Evolutionary conservation across 148 eudicot species (phyloP).

Genomic region (Diospyros lotus): DNA sequence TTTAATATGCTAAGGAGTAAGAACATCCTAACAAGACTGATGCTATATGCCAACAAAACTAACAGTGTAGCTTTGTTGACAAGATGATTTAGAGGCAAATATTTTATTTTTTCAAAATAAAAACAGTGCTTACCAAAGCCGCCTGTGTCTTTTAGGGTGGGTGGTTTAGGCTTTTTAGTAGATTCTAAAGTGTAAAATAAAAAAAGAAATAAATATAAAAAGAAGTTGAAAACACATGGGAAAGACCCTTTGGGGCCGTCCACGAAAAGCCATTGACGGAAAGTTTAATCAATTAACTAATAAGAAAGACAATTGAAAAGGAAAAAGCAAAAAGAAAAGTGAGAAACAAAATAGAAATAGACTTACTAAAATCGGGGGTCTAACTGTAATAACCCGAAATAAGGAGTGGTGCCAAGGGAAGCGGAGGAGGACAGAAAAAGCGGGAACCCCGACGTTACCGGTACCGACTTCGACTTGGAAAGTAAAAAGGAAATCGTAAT

Average conservation of each 20-base stretch:
- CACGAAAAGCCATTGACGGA: constrained; percentile 5
- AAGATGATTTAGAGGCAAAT: no score
- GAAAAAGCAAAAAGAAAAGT: no score
- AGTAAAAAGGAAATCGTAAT: background rate
- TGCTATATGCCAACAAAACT: no score
- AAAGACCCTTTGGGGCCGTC: constrained; percentile 10
- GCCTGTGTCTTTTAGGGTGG: background rate
- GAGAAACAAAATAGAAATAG: background rate
- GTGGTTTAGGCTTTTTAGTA: background rate
- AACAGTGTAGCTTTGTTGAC: no score
- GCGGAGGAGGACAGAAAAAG: constrained; percentile 5
- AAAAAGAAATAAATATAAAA: background rate
- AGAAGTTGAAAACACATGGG: constrained; percentile 15
- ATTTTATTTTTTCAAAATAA: background rate
- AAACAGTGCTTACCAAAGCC: background rate
- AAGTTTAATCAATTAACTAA: background rate
- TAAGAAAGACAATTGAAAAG: no score
- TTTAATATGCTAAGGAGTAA: no score
- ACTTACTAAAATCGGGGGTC: background rate
- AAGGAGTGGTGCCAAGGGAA: no score
- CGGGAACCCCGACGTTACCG: background rate
- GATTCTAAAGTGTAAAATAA: constrained; percentile 7
- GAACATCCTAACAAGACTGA: no score
- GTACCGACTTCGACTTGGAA: background rate
- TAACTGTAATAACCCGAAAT: background rate